Evolutionary conservation across 192 early-diverging fungal genomes (phyloP).

Genomic region (Phycomyces blakesleeanus): DNA sequence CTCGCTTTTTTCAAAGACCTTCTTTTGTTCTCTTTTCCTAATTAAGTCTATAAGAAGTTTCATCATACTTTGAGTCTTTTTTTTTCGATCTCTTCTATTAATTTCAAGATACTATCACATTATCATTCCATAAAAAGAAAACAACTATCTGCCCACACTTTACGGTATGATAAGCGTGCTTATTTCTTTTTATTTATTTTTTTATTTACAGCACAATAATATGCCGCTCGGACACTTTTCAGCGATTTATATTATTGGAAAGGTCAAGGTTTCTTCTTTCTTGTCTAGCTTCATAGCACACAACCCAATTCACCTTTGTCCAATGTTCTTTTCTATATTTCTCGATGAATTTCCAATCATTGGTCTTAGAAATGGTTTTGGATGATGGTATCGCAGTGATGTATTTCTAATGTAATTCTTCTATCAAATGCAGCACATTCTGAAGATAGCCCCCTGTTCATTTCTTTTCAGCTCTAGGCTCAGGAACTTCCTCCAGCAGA

Average conservation of each 20-base stretch:
- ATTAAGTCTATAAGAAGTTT: too few relatives aligned
- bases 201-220: background rate
- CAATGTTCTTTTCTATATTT: background rate
- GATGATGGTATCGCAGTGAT: background rate
- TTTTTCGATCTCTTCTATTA: too few relatives aligned
- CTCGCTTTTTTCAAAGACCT: too few relatives aligned
- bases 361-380: background rate
- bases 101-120: too few relatives aligned
- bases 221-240: background rate
- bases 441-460: background rate
- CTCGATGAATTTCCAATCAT: background rate
- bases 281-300: slow-evolving; percentile 3
- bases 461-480: background rate
- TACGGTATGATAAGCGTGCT: too few relatives aligned
- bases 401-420: background rate
- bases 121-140: too few relatives aligned
- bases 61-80: too few relatives aligned
- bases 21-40: too few relatives aligned
- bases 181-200: too few relatives aligned
- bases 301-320: background rate
- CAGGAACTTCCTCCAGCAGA: background rate
- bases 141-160: too few relatives aligned
- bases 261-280: background rate
- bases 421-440: background rate
- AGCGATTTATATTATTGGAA: background rate